A percentile compares a stretch with the other conserved stretches of the same genome.
These are phyloP conservation scores for Sorghum bicolor DNA, from an alignment of 176 grass and related monocot species.

Conservation along the genomic window DNA sequence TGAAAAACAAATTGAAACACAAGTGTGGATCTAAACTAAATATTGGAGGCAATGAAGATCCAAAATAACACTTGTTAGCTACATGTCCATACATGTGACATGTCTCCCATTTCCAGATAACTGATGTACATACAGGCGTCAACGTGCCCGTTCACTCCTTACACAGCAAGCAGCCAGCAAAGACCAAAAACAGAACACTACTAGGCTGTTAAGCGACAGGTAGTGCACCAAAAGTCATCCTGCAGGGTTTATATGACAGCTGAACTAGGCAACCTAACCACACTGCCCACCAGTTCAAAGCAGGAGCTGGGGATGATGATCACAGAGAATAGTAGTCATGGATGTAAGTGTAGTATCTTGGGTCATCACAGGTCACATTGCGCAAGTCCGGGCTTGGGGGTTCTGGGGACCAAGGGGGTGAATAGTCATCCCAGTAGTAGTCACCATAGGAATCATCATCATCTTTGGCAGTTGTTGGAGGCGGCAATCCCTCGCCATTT, in stretches of 20 bases:
- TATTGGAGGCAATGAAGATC: background rate
- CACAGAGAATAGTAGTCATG: background rate
- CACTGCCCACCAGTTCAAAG: background rate
- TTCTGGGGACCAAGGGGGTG: background rate
- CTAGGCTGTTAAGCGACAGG: background rate
- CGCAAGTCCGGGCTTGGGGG: background rate
- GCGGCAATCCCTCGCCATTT: background rate
- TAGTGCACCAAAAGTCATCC: background rate
- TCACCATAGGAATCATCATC: background rate
- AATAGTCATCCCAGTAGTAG: background rate
- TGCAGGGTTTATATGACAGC: background rate
- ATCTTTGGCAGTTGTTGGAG: background rate
- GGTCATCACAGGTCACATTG: slow-evolving; percentile 11
- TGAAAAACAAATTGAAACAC: background rate
- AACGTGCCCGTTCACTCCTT: background rate
- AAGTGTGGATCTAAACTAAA: background rate
- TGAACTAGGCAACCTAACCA: background rate
- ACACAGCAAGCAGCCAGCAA: background rate
- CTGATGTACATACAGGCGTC: background rate
- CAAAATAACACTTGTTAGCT: background rate
- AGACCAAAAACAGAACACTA: background rate
- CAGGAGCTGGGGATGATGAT: background rate
- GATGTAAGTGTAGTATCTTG: slow-evolving; percentile 6
- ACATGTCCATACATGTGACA: background rate
- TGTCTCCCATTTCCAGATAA: background rate